Evolutionary conservation across 2,329 filamentous ascomycete species (phyloP).

Genomic region (Elsinoe arachidis): DNA sequence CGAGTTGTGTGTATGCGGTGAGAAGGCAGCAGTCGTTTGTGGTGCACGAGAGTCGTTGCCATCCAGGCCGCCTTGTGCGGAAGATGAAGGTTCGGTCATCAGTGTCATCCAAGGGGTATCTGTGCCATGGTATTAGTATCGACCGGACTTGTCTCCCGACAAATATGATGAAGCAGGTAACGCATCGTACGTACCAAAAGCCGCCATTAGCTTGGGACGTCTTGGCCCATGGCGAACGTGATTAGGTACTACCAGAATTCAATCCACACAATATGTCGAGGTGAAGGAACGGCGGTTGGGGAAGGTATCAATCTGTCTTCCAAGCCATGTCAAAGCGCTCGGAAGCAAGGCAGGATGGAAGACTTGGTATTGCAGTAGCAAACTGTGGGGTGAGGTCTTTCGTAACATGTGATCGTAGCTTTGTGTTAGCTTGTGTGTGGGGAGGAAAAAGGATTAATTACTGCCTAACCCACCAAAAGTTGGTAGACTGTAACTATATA

Average conservation of each 20-base stretch:
- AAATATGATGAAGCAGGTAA: neutral
- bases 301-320: too few relatives aligned
- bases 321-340: too few relatives aligned
- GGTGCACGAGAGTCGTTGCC: constrained; percentile 14
- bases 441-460: too few relatives aligned
- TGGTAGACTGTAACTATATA: too few relatives aligned
- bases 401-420: too few relatives aligned
- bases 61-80: constrained; percentile 30
- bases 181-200: constrained; percentile 6
- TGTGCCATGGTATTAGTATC: constrained; percentile 14
- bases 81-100: constrained; percentile 39
- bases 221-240: neutral
- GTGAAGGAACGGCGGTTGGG: too few relatives aligned
- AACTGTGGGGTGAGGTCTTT: too few relatives aligned
- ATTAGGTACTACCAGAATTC: neutral
- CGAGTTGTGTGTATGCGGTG: constrained; percentile 64
- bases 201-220: constrained; percentile 4
- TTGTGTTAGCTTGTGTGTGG: too few relatives aligned
- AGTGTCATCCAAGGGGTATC: constrained; percentile 46
- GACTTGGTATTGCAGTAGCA: too few relatives aligned
- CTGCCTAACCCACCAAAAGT: too few relatives aligned
- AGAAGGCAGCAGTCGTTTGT: constrained; percentile 83
- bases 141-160: neutral
- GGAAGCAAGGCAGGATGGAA: too few relatives aligned
- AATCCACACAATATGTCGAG: neutral